Percentiles rank a stretch among this genome's conserved stretches.
Evolutionary conservation across 2,329 filamentous ascomycete genomes (phyloP).

Genomic region (Xylariales sp.): DNA sequence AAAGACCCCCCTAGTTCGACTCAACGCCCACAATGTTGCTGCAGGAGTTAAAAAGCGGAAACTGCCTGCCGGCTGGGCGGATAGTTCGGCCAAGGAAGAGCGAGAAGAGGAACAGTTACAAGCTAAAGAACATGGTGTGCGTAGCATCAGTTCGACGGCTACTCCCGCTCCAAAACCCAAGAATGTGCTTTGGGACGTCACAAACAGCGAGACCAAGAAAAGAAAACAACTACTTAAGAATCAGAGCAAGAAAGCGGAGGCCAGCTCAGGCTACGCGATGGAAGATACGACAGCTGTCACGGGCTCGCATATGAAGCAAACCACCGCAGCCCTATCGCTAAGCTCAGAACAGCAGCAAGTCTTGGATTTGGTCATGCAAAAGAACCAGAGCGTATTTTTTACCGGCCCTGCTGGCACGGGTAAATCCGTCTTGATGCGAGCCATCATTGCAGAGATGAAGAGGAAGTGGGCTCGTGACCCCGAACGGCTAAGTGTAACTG

Average conservation of each 20-base stretch:
- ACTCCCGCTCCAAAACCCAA: conserved; percentile 30
- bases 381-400: conserved; percentile 90
- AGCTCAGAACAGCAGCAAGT: conserved; percentile 86
- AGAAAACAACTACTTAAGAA: conserved; percentile 71
- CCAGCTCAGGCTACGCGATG: conserved; percentile 32
- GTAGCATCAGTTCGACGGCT: conserved; percentile 6
- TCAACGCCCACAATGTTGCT: conserved; percentile 25
- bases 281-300: conserved; percentile 42
- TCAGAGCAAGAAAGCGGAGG: conserved; percentile 46
- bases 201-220: conserved; percentile 70
- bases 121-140: background rate
- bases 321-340: conserved; percentile 60
- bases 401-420: conserved; percentile 95
- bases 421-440: conserved; percentile 91
- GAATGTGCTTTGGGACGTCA: conserved; percentile 61
- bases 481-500: conserved; percentile 86
- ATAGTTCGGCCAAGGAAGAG: background rate
- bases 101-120: background rate
- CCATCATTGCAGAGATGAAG: conserved; percentile 79
- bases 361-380: conserved; percentile 73
- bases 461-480: conserved; percentile 72
- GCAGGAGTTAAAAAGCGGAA: conserved; percentile 54
- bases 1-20: conserved; percentile 32
- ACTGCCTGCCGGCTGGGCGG: conserved; percentile 49
- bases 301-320: conserved; percentile 26